A percentile compares a stretch with the other conserved stretches of the same genome.
Conservation (phyloP, 345 rosid species). For the Populus nigra region DNA sequence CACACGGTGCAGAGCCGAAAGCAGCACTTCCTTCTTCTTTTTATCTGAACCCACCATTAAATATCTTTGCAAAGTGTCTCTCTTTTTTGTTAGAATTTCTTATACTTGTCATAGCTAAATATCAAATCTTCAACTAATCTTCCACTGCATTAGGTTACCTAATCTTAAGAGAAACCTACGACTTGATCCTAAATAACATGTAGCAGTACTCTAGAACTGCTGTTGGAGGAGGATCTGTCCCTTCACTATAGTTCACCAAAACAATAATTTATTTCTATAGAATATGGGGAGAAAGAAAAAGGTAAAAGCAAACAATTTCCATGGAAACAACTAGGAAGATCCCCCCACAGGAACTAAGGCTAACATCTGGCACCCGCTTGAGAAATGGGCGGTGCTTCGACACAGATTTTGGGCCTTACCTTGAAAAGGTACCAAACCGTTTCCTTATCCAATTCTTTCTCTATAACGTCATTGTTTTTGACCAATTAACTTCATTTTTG, state of each 20-base stretch:
- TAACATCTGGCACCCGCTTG: not conserved
- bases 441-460: not conserved
- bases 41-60: too few relatives aligned
- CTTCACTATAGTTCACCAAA: too few relatives aligned
- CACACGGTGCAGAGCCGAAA: not conserved
- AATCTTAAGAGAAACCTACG: not conserved
- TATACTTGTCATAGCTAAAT: not conserved
- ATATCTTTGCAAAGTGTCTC: too few relatives aligned
- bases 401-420: not conserved
- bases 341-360: not conserved
- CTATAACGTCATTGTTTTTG: not conserved
- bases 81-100: too few relatives aligned
- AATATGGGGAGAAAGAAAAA: not conserved
- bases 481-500: not conserved
- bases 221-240: not conserved
- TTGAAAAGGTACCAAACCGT: not conserved
- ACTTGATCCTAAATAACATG: not conserved
- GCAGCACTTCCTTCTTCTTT: not conserved
- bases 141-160: not conserved
- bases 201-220: too few relatives aligned
- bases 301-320: not conserved
- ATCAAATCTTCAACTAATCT: not conserved
- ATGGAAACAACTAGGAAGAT: not conserved
- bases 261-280: not conserved
- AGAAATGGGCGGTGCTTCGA: slow-evolving; percentile 7